A percentile compares a stretch with the other conserved stretches of the same genome.
phyloP scores from a whole-genome alignment of 345 rosid genomes.

The Raphanus sativus region DNA sequence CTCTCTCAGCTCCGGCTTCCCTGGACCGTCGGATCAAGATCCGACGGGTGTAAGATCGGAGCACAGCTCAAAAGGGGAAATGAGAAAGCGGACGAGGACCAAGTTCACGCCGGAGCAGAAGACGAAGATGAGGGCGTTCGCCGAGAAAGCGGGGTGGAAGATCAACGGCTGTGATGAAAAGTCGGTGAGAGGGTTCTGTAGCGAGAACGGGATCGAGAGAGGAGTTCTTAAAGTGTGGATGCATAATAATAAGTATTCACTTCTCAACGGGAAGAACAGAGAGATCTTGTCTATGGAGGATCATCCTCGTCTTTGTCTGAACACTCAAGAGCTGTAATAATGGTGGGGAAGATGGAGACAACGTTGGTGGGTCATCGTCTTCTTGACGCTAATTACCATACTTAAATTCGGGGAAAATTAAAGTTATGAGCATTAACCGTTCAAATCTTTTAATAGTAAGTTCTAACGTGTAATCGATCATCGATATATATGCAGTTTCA shows the following conservation, averaged over 20 bases:
- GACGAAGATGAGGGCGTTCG: conserved; percentile 61
- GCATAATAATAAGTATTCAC: conserved; percentile 67
- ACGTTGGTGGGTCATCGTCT: conserved; percentile 33
- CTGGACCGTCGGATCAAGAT: conserved; percentile 40
- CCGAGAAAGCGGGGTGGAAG: conserved; percentile 74
- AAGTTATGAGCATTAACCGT: conserved; percentile 27
- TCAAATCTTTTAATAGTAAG: conserved; percentile 11
- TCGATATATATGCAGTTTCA: conserved; percentile 1
- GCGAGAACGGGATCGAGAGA: conserved; percentile 59
- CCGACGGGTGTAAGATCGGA: conserved; percentile 24
- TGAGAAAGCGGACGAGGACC: conserved; percentile 56
- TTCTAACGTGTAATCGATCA: conserved; percentile 35
- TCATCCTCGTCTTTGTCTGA: conserved; percentile 26
- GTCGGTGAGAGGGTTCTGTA: conserved; percentile 52
- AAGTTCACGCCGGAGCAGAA: conserved; percentile 71
- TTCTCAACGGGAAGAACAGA: conserved; percentile 42
- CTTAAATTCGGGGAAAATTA: background rate
- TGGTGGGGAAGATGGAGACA: conserved; percentile 10
- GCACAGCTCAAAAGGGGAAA: conserved; percentile 44
- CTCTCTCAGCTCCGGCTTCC: conserved; percentile 50
- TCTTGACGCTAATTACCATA: conserved; percentile 29
- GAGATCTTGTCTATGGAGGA: conserved; percentile 19
- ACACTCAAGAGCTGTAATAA: conserved; percentile 18
- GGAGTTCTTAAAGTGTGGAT: conserved; percentile 84
- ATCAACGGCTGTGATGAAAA: conserved; percentile 59